Percentiles rank a stretch among this genome's conserved stretches.
These are phyloP conservation scores for Orbilia brochopaga DNA, from an alignment of 2,329 filamentous ascomycete genomes.

Conservation along the genomic window DNA sequence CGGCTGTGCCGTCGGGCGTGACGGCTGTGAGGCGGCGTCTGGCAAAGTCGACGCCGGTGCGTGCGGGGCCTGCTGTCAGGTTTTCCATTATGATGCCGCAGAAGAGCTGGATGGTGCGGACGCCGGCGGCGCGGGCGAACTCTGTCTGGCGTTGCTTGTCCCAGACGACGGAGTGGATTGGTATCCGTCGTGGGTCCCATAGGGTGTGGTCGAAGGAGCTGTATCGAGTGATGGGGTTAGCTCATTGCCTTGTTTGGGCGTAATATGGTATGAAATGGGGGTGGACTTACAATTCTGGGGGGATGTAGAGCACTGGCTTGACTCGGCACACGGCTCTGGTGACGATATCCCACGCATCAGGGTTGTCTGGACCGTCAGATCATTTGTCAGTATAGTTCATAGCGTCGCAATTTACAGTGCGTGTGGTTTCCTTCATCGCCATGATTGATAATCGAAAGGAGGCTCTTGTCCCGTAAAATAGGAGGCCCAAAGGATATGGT, in stretches of 20 bases:
- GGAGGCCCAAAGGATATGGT: slow-evolving; percentile 25
- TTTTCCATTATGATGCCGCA: slow-evolving; percentile 49
- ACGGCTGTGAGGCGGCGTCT: slow-evolving; percentile 27
- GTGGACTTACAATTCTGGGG: slow-evolving; percentile 48
- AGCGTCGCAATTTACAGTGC: background rate
- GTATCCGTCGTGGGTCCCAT: slow-evolving; percentile 44
- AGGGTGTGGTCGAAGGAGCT: slow-evolving; percentile 49
- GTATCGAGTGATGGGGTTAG: slow-evolving; percentile 1
- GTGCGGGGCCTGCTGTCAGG: slow-evolving; percentile 31
- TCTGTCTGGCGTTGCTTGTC: slow-evolving; percentile 44
- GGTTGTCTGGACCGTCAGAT: slow-evolving; percentile 21
- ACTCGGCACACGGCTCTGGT: slow-evolving; percentile 43
- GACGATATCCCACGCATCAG: slow-evolving; percentile 40
- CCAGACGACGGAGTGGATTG: slow-evolving; percentile 32
- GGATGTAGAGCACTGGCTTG: slow-evolving; percentile 49
- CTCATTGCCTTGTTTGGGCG: slow-evolving; percentile 20
- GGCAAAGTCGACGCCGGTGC: slow-evolving; percentile 39
- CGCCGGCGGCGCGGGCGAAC: slow-evolving; percentile 24
- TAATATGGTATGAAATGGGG: no score
- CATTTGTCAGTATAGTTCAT: slow-evolving; percentile 38
- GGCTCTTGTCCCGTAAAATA: no score
- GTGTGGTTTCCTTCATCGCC: background rate
- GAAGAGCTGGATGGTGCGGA: slow-evolving; percentile 44
- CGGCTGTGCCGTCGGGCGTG: slow-evolving; percentile 12
- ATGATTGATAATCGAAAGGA: background rate